Evolutionary conservation across 306 rosid species (phyloP).

Genomic region (Rubus idaeus): DNA sequence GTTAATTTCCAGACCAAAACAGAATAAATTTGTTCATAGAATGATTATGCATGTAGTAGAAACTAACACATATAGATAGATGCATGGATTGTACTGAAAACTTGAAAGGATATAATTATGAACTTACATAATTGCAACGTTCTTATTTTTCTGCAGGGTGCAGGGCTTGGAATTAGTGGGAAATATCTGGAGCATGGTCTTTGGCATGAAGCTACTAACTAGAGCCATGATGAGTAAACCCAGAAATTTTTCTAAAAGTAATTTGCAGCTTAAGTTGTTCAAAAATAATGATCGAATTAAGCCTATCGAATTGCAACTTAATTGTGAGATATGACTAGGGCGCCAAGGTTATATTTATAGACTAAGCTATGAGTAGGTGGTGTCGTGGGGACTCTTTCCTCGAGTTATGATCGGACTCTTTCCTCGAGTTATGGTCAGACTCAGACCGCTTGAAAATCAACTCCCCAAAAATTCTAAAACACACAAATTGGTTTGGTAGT

Average conservation of each 20-base stretch:
- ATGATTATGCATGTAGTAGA: not conserved
- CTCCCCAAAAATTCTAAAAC: not conserved
- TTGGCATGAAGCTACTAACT: slow-evolving; percentile 1
- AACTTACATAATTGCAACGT: slow-evolving; percentile 4
- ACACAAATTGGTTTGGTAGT: no score
- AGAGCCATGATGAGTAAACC: not conserved
- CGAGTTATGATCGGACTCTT: no score
- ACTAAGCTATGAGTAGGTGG: not conserved
- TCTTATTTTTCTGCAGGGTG: slow-evolving; percentile 7
- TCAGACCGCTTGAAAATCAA: not conserved
- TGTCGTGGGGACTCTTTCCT: no score
- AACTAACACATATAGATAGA: no score
- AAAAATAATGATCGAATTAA: not conserved
- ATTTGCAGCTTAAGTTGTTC: slow-evolving; percentile 7
- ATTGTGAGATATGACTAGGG: not conserved
- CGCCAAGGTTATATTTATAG: slow-evolving; percentile 7
- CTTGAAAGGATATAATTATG: not conserved
- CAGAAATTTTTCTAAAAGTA: no score
- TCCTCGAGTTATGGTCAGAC: not conserved
- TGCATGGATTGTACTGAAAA: no score
- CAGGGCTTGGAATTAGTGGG: not conserved
- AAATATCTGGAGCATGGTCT: slow-evolving; percentile 1
- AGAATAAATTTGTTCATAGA: not conserved
- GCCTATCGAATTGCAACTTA: not conserved
- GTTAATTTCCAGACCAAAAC: not conserved